Base-by-base conservation (phyloP, 108 stramenopile genomes). In the Fragilariopsis cylindrus region DNA sequence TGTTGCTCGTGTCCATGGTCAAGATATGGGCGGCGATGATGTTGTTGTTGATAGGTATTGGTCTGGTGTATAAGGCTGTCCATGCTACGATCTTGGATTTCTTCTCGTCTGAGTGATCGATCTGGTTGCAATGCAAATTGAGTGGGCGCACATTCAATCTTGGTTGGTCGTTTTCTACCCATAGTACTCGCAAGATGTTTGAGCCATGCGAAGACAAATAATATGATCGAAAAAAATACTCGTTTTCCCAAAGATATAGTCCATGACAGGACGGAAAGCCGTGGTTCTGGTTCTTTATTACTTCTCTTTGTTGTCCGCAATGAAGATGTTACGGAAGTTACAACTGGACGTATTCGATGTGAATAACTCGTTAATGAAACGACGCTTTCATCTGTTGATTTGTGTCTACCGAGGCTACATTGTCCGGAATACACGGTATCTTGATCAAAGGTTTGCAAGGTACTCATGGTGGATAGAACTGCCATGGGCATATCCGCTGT, bases 41-140 rank as follows among this genome's bases (percentile, higher is more conserved):
- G 62, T 48, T 48, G 67, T 9, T 16, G 47, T 48, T 48, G 67
- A 21, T 16, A 16, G 12, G 49, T 40, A 13, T 68, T 68, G 4
- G 47, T 4, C 44, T 44, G 6, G 39, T 68, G 67, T 50, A 68
- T 52, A 40, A 48, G 39, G 50, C 18, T 68, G 19, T 68, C 67
- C 67, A 50, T 13, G 47, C 47, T 50, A 21, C 67, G 67, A 18
- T 68, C 67, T 40, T 68, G 67, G 49, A 68, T 68, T 18, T 68
- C 67, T 44, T 68, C 67, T n/a, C 67, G 12, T 48, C 67, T 48
- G 4, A 68, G 39, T 40, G 49, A 18, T 68, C 50, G 67, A 21
- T 18, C 67, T 52, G 67, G 67, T 52, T 68, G 67, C 49, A 68
- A 68, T 39, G 48, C 49, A 52, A 52, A 40, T 11, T 39, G 7